Percentiles rank a stretch among this genome's conserved stretches.
phyloP scores from a whole-genome alignment of 495 filamentous ascomycete genomes.

The Xylaria longipes region DNA sequence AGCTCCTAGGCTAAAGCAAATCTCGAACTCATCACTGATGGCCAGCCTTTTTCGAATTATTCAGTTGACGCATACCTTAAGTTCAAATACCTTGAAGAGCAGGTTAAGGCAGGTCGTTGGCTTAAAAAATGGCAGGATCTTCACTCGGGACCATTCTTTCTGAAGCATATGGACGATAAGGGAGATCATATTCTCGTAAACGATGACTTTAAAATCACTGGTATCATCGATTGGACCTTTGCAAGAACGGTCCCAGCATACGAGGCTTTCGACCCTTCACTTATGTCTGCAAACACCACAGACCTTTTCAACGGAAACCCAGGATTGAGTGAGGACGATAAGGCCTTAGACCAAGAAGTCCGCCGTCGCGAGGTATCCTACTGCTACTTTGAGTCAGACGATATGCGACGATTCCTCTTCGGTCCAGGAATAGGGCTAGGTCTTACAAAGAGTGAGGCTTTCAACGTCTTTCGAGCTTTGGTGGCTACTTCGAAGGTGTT shows the following conservation, averaged over 20 bases:
- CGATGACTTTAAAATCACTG: neutral
- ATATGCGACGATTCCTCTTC: neutral
- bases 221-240: conserved; percentile 8
- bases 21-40: neutral
- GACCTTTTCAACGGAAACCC: neutral
- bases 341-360: neutral
- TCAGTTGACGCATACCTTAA: neutral
- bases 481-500: neutral
- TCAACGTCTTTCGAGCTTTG: neutral
- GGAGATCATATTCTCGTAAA: neutral
- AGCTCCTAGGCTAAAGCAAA: neutral
- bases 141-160: neutral
- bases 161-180: neutral
- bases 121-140: neutral
- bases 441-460: neutral
- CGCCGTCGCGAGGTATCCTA: neutral
- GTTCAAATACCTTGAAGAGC: neutral
- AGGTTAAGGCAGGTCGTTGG: neutral
- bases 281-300: neutral
- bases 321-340: neutral
- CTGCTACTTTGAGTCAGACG: neutral
- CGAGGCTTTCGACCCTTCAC: neutral
- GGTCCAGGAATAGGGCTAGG: neutral
- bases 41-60: neutral
- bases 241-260: neutral